Evolutionary conservation across 2,329 filamentous ascomycete genomes (phyloP).

Genomic region (Arthrobotrys conoides): DNA sequence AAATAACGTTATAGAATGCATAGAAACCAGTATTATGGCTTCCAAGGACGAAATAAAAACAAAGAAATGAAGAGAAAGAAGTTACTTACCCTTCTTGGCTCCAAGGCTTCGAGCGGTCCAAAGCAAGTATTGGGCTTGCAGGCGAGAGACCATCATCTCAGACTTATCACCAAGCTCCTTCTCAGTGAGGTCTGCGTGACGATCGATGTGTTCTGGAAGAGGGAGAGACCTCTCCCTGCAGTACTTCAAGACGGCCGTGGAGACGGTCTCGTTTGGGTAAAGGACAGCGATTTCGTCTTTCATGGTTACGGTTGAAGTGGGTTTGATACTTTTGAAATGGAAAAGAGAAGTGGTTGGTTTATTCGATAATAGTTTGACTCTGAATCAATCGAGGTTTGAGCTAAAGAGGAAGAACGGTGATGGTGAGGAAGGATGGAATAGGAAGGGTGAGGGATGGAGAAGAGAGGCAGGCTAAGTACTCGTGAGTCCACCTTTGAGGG

Average conservation of each 20-base stretch:
- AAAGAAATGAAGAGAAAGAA: neutral
- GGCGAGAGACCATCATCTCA: slow-evolving; percentile 63
- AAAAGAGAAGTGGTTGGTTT: neutral
- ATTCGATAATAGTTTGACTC: neutral
- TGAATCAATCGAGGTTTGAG: neutral
- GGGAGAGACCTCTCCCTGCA: slow-evolving; percentile 61
- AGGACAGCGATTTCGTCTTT: slow-evolving; percentile 53
- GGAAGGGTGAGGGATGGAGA: neutral
- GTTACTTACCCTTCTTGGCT: slow-evolving; percentile 58
- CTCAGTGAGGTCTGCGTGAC: slow-evolving; percentile 61
- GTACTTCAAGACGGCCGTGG: slow-evolving; percentile 62
- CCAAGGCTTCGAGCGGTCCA: slow-evolving; percentile 60
- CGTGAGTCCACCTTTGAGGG: neutral
- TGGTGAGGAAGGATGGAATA: neutral
- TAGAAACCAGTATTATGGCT: too few relatives aligned
- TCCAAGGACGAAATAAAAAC: too few relatives aligned
- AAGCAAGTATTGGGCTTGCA: slow-evolving; percentile 63
- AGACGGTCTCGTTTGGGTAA: slow-evolving; percentile 62
- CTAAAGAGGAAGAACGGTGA: too few relatives aligned
- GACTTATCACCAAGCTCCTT: slow-evolving; percentile 41
- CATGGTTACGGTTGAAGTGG: slow-evolving; percentile 3
- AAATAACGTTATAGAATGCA: too few relatives aligned
- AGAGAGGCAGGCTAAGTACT: neutral
- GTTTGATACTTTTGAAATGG: neutral
- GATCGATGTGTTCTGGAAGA: slow-evolving; percentile 54